Base-by-base conservation (phyloP, 768 basidiomycete genomes). In the Tricholomella constricta region DNA sequence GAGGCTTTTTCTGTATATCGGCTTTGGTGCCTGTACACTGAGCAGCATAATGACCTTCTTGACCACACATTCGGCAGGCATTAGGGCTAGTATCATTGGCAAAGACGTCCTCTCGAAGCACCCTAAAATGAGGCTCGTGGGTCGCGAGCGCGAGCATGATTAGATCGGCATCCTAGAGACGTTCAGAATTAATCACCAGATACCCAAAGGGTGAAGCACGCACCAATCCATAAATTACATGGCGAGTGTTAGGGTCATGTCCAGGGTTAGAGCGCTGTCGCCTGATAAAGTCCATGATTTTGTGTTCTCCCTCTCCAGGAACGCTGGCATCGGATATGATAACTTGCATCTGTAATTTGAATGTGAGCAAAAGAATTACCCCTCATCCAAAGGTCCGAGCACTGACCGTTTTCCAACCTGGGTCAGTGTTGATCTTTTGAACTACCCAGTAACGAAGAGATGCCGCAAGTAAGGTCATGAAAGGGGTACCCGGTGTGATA, bases 131-230 rank as follows among this genome's bases (percentile, higher is more conserved):
- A n/a, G 97, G 95, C 69, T 99, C 97, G 67, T 99, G 97, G 22
- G 97, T 99, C 43, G 97, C 97, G 56, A 99, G 78, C 40, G 94
- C 84, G 57, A 99, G 84, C 97, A 99, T 99, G 69, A 99, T 99
- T 38, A 99, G 80, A 82, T 99, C 97, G 54, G 97, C 97, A 74
- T 99, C 97, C 91, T 96, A 54, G 12, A 29, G 47, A 45, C 23
- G 58, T 54, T 65, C 45, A 65, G 46, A 29, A 17, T 27, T 44
- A 40, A 26, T 26, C 25, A 43, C 29, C 42, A 45, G 15, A 25
- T 32, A 42, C 38, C 27, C 7, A 9, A 27, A 49, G 15, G 45
- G n/a, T 31, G 27, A 55, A 49, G 10, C 31, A 68, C 88, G 54
- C 64, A 95, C 94, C 67, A 99, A 74, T 60, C 97, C 97, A 73